Percentiles rank a stretch among this genome's conserved stretches.
Conservation (phyloP, 306 rosid species). For the Cercis canadensis region DNA sequence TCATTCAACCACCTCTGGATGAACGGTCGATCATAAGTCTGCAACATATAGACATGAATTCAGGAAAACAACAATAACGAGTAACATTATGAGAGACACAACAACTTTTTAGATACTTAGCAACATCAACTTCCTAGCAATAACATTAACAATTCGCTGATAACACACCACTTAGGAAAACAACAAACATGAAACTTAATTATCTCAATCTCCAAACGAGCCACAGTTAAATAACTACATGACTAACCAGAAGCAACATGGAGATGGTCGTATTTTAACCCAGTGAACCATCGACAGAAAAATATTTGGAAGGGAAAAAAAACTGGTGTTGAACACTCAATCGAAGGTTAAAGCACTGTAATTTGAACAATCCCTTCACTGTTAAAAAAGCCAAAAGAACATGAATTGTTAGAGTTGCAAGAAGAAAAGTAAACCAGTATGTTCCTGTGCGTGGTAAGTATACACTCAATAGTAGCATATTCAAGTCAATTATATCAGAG, state of each 20-base stretch:
- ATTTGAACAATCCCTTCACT: slow-evolving; percentile 13
- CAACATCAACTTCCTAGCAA: slow-evolving; percentile 1
- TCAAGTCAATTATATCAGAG: neutral
- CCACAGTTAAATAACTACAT: neutral
- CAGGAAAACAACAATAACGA: slow-evolving; percentile 9
- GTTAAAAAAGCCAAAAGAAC: neutral
- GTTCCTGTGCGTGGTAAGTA: neutral
- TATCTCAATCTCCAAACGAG: slow-evolving; percentile 17
- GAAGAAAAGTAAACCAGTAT: neutral
- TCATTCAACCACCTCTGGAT: slow-evolving; percentile 79
- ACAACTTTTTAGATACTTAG: neutral
- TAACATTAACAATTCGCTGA: neutral
- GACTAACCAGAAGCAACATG: neutral
- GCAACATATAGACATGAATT: slow-evolving; percentile 31
- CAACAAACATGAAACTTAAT: neutral
- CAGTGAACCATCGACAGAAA: neutral
- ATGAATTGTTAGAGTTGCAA: neutral
- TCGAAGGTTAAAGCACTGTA: neutral
- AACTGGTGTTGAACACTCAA: slow-evolving; percentile 10
- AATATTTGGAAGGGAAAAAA: neutral
- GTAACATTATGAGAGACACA: neutral
- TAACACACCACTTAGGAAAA: neutral
- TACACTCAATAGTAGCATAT: neutral
- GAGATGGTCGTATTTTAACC: neutral
- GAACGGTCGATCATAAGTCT: slow-evolving; percentile 79